phyloP scores from a whole-genome alignment of 2,329 filamentous ascomycete genomes.

The Aspergillus fumigatiaffinis region DNA sequence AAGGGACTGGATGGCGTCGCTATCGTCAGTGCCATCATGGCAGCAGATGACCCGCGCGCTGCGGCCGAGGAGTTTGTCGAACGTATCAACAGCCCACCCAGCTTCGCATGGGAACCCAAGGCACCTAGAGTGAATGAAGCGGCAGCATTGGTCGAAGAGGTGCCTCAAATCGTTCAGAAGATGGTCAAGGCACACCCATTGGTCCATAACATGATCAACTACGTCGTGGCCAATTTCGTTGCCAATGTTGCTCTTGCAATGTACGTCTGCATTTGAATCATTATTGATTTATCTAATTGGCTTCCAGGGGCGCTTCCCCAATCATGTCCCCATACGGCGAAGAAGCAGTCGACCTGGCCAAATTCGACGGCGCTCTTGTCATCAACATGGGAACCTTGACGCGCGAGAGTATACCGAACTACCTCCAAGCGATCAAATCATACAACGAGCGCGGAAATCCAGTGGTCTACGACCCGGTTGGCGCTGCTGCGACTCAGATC shows the following conservation, averaged over 20 bases:
- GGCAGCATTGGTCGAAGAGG: conserved; percentile 28
- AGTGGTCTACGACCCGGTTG: conserved; percentile 84
- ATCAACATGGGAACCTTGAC: conserved; percentile 95
- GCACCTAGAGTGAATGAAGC: conserved; percentile 25
- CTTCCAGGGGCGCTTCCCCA: conserved; percentile 66
- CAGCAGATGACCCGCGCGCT: conserved; percentile 61
- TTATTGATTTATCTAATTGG: conserved; percentile 11
- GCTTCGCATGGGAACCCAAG: conserved; percentile 30
- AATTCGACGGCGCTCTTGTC: conserved; percentile 72
- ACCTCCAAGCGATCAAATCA: conserved; percentile 67
- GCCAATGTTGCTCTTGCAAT: conserved; percentile 84
- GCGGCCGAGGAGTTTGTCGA: conserved; percentile 58
- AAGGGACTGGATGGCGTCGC: conserved; percentile 76
- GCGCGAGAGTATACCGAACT: conserved; percentile 67
- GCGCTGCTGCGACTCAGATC: conserved; percentile 75
- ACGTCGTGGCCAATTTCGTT: conserved; percentile 91
- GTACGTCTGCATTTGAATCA: conserved; percentile 24
- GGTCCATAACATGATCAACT: conserved; percentile 95
- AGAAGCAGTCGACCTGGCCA: conserved; percentile 77
- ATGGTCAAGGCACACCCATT: conserved; percentile 66
- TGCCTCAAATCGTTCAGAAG: conserved; percentile 52
- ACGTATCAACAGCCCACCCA: conserved; percentile 47
- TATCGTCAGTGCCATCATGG: conserved; percentile 84
- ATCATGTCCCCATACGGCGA: conserved; percentile 90
- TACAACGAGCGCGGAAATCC: conserved; percentile 77